Evolutionary conservation across 345 rosid genomes (phyloP), one percentile per base, ranked within the genome.

Genomic region (Pugionium cornutum): DNA sequence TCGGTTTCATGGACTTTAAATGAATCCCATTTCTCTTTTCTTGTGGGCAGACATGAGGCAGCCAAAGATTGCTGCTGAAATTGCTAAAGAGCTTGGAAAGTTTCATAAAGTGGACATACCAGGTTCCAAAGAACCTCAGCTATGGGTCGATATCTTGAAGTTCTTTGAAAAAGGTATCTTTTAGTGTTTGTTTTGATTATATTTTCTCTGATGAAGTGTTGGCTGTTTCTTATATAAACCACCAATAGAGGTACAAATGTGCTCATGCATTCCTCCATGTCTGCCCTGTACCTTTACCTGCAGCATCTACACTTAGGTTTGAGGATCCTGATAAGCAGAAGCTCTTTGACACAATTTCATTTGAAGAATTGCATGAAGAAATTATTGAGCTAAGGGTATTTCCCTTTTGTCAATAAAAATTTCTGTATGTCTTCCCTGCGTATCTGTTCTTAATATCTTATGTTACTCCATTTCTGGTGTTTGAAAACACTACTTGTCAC

Each of bases 111-210:
- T 88, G 66, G 85, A 86, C 62, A 81, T 94, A 67, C 92, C 99
- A 7, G 95, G 97, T 41, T 83, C 88, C 72, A 84, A 84, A 77
- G 99, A 88, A 69, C 95, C 99, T 73, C 96, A 94, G 72, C 80
- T 90, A 11, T 94, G 97, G 97, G 76, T 77, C 74, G 99, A 90
- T 44, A 77, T 94, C 58, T 80, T 83, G 72, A 90, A 83, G 83
- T 90, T 94, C 73, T 88, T 75, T 68, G 95, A 83, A 70, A 94
- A 79, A 76, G 97, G 99, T 90, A 48, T 47, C 10, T 4, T 33
- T 9, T 5, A 3, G 2, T 46, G 32, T 32, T 54, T 64, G 2
- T 34, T 40, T 62, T 73, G 5, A 42, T 32, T 42, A 27, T 3
- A 0, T n/a, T 29, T 3, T 37, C 9, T 37, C 36, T 7, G 2